Evolutionary conservation across 306 rosid species (phyloP).

Genomic region (Hippophae tibetana): DNA sequence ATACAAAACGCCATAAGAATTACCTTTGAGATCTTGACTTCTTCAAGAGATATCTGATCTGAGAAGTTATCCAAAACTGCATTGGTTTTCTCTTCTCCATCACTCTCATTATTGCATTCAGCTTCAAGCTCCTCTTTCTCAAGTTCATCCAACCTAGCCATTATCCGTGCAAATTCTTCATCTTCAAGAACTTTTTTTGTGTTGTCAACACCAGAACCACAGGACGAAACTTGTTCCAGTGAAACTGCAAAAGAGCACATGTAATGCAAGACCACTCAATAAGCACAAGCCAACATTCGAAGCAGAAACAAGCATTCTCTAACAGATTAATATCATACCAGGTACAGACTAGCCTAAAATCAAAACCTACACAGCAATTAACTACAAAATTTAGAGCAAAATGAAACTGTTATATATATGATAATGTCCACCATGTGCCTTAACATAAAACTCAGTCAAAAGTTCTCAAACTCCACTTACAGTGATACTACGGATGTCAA

Average conservation of each 20-base stretch:
- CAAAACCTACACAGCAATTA: no score
- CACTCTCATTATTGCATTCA: constrained; percentile 25
- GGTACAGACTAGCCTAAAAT: no score
- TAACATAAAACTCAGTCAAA: no score
- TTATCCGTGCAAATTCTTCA: constrained; percentile 45
- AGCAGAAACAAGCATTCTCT: background rate
- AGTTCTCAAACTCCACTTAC: no score
- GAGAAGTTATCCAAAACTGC: constrained; percentile 25
- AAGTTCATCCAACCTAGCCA: constrained; percentile 58
- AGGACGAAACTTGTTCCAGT: constrained; percentile 24
- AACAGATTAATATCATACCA: no score
- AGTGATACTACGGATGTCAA: no score
- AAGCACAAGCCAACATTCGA: background rate
- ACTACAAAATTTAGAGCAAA: no score
- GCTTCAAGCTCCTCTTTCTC: constrained; percentile 79
- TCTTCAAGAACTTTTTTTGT: constrained; percentile 26
- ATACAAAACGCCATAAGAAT: constrained; percentile 18
- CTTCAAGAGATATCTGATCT: constrained; percentile 27
- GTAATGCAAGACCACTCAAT: background rate
- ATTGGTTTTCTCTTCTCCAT: constrained; percentile 30
- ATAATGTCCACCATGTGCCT: no score
- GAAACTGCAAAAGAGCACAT: constrained; percentile 29
- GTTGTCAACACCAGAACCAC: constrained; percentile 18
- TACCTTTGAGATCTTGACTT: constrained; percentile 35
- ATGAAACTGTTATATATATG: no score